These are phyloP conservation scores for Dactylellina haptotyla DNA, from an alignment of 2,329 filamentous ascomycete species.

Conservation along the genomic window DNA sequence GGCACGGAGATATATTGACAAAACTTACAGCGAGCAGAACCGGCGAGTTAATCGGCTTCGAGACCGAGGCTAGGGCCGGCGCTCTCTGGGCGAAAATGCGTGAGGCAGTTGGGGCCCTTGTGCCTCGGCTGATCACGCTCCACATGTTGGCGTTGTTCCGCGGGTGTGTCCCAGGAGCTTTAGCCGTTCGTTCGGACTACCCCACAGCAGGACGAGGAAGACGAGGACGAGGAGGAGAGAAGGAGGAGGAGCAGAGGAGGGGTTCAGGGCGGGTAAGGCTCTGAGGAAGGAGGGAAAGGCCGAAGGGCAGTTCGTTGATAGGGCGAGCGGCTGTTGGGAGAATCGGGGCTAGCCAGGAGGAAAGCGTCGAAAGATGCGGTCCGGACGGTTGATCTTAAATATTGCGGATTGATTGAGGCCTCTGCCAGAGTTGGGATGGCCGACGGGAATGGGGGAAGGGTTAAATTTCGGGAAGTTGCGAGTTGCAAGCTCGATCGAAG, in stretches of 20 bases:
- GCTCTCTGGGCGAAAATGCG: conserved; percentile 51
- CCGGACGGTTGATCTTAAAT: conserved; percentile 50
- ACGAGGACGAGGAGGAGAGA: conserved; percentile 11
- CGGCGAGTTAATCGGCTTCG: conserved; percentile 44
- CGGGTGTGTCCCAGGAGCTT: conserved; percentile 36
- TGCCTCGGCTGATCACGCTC: conserved; percentile 55
- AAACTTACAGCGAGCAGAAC: conserved; percentile 44
- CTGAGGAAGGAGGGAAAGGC: conserved; percentile 33
- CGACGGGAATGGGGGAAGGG: conserved; percentile 33
- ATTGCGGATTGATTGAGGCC: conserved; percentile 1
- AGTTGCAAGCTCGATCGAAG: background rate
- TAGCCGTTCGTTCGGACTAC: conserved; percentile 47
- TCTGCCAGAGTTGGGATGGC: conserved; percentile 20
- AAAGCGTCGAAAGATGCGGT: conserved; percentile 35
- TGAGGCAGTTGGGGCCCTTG: conserved; percentile 41
- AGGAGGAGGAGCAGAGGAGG: background rate
- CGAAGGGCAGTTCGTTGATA: background rate
- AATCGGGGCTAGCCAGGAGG: conserved; percentile 23
- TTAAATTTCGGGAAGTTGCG: conserved; percentile 52
- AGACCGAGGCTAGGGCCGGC: conserved; percentile 51
- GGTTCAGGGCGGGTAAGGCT: background rate
- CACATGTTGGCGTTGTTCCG: conserved; percentile 53
- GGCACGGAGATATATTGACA: conserved; percentile 19
- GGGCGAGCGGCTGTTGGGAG: conserved; percentile 39
- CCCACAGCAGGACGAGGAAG: too few species aligned